Evolutionary conservation across 306 rosid species (phyloP), one percentile per base, ranked within the genome.

Genomic region (Nissolia schottii): DNA sequence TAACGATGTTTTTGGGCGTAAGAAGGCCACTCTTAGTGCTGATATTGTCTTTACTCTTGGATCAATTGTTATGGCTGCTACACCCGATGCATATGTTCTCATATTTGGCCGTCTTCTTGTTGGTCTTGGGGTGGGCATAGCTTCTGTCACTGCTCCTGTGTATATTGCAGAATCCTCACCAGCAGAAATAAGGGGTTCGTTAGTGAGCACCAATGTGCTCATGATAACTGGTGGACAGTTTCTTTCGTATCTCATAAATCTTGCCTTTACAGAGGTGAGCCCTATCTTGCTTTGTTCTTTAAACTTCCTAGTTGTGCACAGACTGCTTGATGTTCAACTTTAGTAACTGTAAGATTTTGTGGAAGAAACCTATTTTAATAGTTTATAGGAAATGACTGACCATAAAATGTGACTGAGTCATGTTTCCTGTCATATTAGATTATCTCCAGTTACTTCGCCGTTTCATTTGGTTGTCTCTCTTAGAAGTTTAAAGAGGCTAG

Each of bases 91-190:
- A 57, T 85, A 85, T 78, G 77, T 90, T 81, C 92, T 90, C 50
- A 90, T 90, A 75, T 35, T 82, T 49, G 96, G 96, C 43, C 87
- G 96, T 59, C 75, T 90, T 72, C 82, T 90, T 43, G 84, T 84
- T 32, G 92, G 96, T 66, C 75, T 90, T 43, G 96, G 96, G 25
- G 72, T 90, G 46, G 96, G 96, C 10, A 66, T 82, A 61, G 90
- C 92, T 14, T 89, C 96, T 70, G 92, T 87, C 37, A 90, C 90
- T 56, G 96, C 96, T 76, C 96, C 92, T 64, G 89, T 90, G 18
- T 90, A 90, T 81, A 90, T 89, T 67, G 96, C 96, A 4, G 96
- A 90, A 76, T 87, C 89, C 50, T 87, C 96, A 5, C 96, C 96
- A 18, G 82, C 96, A 19, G 96, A 90, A 80, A 90, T 90, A 75